Base-by-base conservation (phyloP, 805 yeast species). In the Cyberlindnera xishuangbannaensis region DNA sequence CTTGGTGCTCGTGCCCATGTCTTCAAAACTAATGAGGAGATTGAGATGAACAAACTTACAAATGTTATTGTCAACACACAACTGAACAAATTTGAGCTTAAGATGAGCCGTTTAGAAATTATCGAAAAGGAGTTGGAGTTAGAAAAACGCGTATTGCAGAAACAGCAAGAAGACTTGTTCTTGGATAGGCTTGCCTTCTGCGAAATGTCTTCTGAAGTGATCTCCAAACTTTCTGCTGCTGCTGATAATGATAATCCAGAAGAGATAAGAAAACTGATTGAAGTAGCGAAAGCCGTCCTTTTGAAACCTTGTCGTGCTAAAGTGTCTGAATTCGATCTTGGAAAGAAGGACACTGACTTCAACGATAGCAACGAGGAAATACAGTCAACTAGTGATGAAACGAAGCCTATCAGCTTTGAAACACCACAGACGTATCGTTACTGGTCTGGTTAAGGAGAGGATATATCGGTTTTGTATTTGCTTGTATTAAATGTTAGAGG, bases 21-120 rank as follows among this genome's bases (percentile, higher is more conserved):
- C 15, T 82, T 85, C 58, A 84, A 90, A 14, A 74, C 78, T 5
- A 78, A 74, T 51, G 94, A 84, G 55, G 95, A 85, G 50, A 65
- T 87, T 40, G 86, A 81, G 51, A 75, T 78, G 78, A 69, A 76
- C 45, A 73, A 71, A 34, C 55, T 79, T 15, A 59, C 80, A 10
- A 64, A 69, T 18, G 67, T 68, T 18, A 68, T 83, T 29, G 64
- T 82, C 14, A 78, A 79, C 50, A 71, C 73, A 26, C 78, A 80
- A 53, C 44, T 80, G 38, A 68, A 71, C 34, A 78, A 81, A 47
- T 64, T 83, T 21, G 82, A 81, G 39, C 46, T 79, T 40, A 83
- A 83, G 58, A 48, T 83, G 40, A 55, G 60, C 16, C 73, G 78
- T 40, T 61, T 84, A 27, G 69, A 66, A 25, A 72, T 71, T 33